phyloP scores from a whole-genome alignment of 768 basidiomycete species.

The Saitozyma sp. region DNA sequence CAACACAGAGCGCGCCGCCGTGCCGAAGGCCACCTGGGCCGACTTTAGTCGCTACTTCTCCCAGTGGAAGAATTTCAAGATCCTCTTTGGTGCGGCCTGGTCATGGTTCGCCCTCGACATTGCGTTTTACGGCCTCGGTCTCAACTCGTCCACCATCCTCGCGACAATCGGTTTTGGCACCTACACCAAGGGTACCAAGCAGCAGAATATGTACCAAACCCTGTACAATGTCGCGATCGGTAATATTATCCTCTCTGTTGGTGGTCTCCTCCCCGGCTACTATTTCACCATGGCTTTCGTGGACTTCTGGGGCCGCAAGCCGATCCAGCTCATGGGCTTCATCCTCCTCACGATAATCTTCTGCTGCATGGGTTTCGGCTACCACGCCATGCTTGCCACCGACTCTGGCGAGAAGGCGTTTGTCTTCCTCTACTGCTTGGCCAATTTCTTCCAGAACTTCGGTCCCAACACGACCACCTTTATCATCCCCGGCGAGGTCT shows the following conservation, averaged over 20 bases:
- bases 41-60: conserved; percentile 70
- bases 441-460: conserved; percentile 54
- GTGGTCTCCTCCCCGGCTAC: conserved; percentile 54
- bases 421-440: conserved; percentile 52
- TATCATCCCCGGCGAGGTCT: conserved; percentile 51
- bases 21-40: conserved; percentile 66
- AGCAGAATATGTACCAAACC: conserved; percentile 37
- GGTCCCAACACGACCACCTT: conserved; percentile 31
- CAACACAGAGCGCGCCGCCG: conserved; percentile 62
- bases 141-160: conserved; percentile 78
- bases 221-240: conserved; percentile 51
- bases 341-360: conserved; percentile 42
- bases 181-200: conserved; percentile 45
- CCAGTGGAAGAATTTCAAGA: conserved; percentile 74
- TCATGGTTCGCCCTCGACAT: conserved; percentile 76
- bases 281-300: conserved; percentile 50
- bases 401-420: conserved; percentile 43
- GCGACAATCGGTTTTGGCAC: conserved; percentile 69
- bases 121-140: conserved; percentile 83
- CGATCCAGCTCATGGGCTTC: conserved; percentile 54
- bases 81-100: conserved; percentile 73
- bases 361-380: conserved; percentile 52
- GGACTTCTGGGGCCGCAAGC: conserved; percentile 51
- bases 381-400: conserved; percentile 45
- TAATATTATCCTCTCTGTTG: conserved; percentile 52